These are phyloP conservation scores for Candida boidinii DNA, from an alignment of 805 yeast species.

Conservation along the genomic window DNA sequence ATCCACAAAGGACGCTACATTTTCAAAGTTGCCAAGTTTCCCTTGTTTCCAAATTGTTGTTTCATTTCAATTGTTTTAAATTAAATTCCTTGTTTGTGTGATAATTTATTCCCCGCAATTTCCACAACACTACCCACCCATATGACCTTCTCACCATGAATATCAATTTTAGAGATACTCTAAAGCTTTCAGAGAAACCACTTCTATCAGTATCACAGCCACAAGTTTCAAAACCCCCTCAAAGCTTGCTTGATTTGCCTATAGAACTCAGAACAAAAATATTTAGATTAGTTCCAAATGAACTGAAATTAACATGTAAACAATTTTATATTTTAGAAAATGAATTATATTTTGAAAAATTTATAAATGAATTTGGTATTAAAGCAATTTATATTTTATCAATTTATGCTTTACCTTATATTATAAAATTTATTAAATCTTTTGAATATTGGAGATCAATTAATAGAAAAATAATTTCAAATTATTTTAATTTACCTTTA, in stretches of 20 bases:
- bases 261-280: constrained; percentile 19
- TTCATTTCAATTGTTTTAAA: too few relatives aligned
- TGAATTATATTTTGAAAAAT: constrained; percentile 31
- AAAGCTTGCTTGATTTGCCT: constrained; percentile 21
- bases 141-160: too few relatives aligned
- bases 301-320: constrained; percentile 21
- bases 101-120: too few relatives aligned
- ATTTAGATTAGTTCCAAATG: constrained; percentile 19
- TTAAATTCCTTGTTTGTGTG: too few relatives aligned
- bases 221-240: too few relatives aligned
- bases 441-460: constrained; percentile 27
- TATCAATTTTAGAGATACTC: too few relatives aligned
- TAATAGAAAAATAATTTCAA: constrained; percentile 17
- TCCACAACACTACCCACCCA: too few relatives aligned
- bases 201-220: too few relatives aligned
- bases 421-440: constrained; percentile 22
- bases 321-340: constrained; percentile 41
- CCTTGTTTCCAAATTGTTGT: too few relatives aligned
- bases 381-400: constrained; percentile 15
- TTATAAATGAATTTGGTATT: constrained; percentile 23
- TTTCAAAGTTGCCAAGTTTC: too few relatives aligned
- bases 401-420: constrained; percentile 13
- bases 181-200: too few relatives aligned
- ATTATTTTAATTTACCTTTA: constrained; percentile 12
- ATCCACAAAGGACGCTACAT: too few relatives aligned